A percentile compares a stretch with the other conserved stretches of the same genome.
Conservation (phyloP, 2,329 filamentous ascomycete species). For the Aspergillus luchuensis region DNA sequence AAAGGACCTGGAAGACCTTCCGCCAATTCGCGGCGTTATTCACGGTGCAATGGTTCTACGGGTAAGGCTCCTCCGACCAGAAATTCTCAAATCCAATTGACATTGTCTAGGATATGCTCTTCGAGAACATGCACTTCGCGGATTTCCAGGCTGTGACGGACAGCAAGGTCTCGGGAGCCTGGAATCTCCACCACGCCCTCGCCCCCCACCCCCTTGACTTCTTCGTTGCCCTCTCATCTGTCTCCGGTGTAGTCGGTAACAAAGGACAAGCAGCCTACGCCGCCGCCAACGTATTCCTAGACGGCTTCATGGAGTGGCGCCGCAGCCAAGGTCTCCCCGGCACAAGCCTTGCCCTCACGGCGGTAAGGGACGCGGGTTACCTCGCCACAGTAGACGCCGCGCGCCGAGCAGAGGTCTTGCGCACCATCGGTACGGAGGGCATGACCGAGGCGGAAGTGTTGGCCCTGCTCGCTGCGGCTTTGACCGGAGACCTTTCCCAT, state of each 20-base stretch:
- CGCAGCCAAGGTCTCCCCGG: slow-evolving; percentile 28
- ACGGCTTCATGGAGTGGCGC: slow-evolving; percentile 31
- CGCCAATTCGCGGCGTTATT: slow-evolving; percentile 47
- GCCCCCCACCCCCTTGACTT: slow-evolving; percentile 26
- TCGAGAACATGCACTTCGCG: slow-evolving; percentile 34
- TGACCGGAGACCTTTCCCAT: too few species aligned
- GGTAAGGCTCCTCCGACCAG: slow-evolving; percentile 20
- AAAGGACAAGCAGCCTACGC: slow-evolving; percentile 32
- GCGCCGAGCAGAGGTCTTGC: not conserved
- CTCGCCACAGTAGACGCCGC: slow-evolving; percentile 17
- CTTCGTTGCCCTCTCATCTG: slow-evolving; percentile 32
- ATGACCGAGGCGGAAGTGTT: not conserved
- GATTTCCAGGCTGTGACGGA: slow-evolving; percentile 24
- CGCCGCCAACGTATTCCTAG: slow-evolving; percentile 31
- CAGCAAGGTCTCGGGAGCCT: slow-evolving; percentile 26
- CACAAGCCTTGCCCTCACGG: slow-evolving; percentile 32
- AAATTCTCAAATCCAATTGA: slow-evolving; percentile 3
- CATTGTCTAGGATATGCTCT: slow-evolving; percentile 29
- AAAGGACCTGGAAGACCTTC: slow-evolving; percentile 30
- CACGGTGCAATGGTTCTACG: slow-evolving; percentile 51
- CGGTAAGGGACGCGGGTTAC: slow-evolving; percentile 28
- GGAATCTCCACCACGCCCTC: slow-evolving; percentile 34
- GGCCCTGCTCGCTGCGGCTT: not conserved
- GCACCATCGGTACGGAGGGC: not conserved
- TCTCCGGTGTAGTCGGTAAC: slow-evolving; percentile 32